Conservation (phyloP, 2,329 filamentous ascomycete genomes). For the Calonectria honghensis region DNA sequence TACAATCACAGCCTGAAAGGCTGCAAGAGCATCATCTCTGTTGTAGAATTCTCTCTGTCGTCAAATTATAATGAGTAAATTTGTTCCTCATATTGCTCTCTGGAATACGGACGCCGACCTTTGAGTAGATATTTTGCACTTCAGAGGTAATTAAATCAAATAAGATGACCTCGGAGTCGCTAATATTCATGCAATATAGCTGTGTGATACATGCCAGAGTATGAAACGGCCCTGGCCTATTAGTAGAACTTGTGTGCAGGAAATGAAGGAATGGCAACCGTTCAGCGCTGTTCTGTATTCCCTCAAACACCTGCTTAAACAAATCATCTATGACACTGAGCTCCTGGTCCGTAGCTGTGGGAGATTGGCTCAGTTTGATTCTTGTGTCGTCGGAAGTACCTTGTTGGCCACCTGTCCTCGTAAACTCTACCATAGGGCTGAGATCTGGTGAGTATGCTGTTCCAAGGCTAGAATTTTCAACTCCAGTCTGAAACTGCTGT, state of each 20-base stretch:
- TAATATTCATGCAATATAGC: background rate
- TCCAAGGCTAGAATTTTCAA: background rate
- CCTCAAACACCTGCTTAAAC: background rate
- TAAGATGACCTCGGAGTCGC: background rate
- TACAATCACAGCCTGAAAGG: background rate
- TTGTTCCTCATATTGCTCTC: background rate
- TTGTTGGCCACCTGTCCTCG: background rate
- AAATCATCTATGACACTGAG: background rate
- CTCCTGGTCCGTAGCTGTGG: background rate
- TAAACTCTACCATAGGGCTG: too few relatives aligned
- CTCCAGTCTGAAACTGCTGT: background rate
- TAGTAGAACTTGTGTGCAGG: background rate
- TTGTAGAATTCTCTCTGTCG: background rate
- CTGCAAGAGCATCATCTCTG: background rate
- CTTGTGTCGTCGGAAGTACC: background rate
- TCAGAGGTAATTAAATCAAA: background rate
- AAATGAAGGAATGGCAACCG: constrained; percentile 3
- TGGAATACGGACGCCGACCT: background rate
- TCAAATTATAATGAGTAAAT: background rate
- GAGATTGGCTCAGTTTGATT: background rate
- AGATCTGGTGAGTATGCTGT: background rate
- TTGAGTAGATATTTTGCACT: constrained; percentile 5
- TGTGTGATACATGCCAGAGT: background rate
- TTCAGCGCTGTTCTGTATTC: background rate
- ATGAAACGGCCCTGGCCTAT: background rate